Conservation (phyloP, 768 basidiomycete species). For the Boletales sp. region DNA sequence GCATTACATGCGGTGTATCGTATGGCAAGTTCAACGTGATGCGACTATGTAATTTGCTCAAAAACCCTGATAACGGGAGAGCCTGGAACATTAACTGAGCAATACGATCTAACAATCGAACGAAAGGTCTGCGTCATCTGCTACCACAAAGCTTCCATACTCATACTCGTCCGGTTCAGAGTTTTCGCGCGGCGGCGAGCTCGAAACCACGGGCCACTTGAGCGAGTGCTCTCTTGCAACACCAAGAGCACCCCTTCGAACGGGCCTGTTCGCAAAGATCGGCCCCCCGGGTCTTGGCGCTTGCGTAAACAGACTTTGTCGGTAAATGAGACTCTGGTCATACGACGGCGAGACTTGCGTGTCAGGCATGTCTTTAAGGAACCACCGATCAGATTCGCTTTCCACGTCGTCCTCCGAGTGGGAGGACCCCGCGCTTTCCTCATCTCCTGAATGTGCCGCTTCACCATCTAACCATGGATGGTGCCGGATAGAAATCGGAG, state of each 20-base stretch:
- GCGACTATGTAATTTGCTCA: too few relatives aligned
- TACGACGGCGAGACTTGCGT: constrained; percentile 73
- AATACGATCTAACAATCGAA: constrained; percentile 27
- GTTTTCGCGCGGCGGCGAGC: constrained; percentile 56
- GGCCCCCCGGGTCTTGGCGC: constrained; percentile 44
- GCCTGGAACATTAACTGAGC: constrained; percentile 3
- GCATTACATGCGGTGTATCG: too few relatives aligned
- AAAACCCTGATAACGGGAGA: too few relatives aligned
- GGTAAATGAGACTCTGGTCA: constrained; percentile 68
- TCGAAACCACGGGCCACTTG: constrained; percentile 40
- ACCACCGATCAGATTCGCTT: constrained; percentile 64
- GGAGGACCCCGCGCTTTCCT: constrained; percentile 62
- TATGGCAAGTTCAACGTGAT: too few relatives aligned
- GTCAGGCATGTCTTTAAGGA: constrained; percentile 58
- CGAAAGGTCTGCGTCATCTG: constrained; percentile 68
- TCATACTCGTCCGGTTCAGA: constrained; percentile 62
- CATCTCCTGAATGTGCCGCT: constrained; percentile 79
- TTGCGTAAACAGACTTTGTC: constrained; percentile 72
- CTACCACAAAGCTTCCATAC: constrained; percentile 77
- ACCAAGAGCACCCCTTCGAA: constrained; percentile 41
- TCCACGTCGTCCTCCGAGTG: constrained; percentile 51
- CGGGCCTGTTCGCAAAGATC: constrained; percentile 50
- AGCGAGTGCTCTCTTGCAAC: constrained; percentile 31
- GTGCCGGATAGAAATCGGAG: constrained; percentile 32
- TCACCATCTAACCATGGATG: constrained; percentile 61